Base-by-base conservation (phyloP, 1,139 yeast genomes). In the Taphrina communis region DNA sequence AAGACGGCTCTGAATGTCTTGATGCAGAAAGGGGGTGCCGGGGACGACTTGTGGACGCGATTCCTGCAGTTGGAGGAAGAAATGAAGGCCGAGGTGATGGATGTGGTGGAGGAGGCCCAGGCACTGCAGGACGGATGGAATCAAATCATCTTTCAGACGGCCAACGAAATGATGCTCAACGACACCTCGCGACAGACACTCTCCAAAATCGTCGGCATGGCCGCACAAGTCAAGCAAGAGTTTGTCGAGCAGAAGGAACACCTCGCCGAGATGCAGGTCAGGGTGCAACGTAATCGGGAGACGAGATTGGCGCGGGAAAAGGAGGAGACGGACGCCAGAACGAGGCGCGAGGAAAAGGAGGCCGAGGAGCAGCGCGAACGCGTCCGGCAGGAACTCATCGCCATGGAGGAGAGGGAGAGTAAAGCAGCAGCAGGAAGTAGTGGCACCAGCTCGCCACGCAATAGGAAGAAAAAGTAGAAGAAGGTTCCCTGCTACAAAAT, bases 1-100 rank as follows among this genome's bases (percentile, higher is more conserved):
- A 89, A 88, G 77, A 88, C 88, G 5, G 85, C 84, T 66, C 84
- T 90, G 75, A 85, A 85, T 67, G 82, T 84, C 65, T 82, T 94
- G 72, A 93, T 92, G 77, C 95, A 93, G 75, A 87, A 86, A 68
- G 98, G 98, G 0, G 86, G 93, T 44, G 87, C 94, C 72, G 97
- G 97, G 46, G 98, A 94, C 75, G 96, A 90, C 70, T 82, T 90
- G 59, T 89, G 85, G 83, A 88, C 89, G 77, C 88, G 95, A 74
- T 92, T 84, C 78, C 88, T 86, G 74, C 83, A 91, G 66, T 92
- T 91, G 73, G 85, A 85, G 72, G 90, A 91, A 78, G 78, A 91
- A 72, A 89, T 88, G 74, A 95, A 92, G 75, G 76, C 88, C 42
- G 99, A 94, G 77, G 81, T 94, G 73, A 85, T 87, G 77, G 93